Evolutionary conservation across 2,329 filamentous ascomycete species (phyloP).

Genomic region (Xylaria sp.): DNA sequence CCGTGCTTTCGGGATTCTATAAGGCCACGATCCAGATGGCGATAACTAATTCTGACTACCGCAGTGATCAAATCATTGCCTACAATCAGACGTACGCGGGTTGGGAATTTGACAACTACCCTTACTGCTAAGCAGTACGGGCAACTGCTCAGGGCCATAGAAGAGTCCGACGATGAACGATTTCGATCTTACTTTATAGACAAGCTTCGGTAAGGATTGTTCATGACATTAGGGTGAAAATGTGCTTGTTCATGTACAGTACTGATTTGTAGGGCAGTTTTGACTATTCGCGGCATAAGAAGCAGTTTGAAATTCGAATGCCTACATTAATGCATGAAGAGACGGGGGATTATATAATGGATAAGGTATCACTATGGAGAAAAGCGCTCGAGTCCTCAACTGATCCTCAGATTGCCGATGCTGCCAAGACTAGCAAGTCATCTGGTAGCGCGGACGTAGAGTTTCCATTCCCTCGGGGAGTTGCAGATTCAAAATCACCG

Average conservation of each 20-base stretch:
- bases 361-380: background rate
- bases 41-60: background rate
- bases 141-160: constrained; percentile 12
- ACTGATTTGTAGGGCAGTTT: constrained; percentile 12
- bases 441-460: background rate
- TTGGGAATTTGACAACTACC: constrained; percentile 16
- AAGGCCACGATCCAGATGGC: background rate
- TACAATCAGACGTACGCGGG: constrained; percentile 4
- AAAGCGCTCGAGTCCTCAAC: constrained; percentile 7
- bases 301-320: constrained; percentile 22
- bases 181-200: constrained; percentile 5
- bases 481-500: constrained; percentile 11
- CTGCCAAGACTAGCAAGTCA: constrained; percentile 3
- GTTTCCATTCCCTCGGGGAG: constrained; percentile 10
- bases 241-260: background rate
- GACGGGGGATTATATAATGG: constrained; percentile 10
- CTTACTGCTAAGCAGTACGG: constrained; percentile 27
- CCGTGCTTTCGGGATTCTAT: background rate
- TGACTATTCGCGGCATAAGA: constrained; percentile 21
- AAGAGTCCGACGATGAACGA: constrained; percentile 14
- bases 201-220: constrained; percentile 4
- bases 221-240: background rate
- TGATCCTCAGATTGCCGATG: background rate
- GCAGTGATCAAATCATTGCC: constrained; percentile 22
- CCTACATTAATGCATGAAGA: constrained; percentile 23